Evolutionary conservation across 2,329 filamentous ascomycete species (phyloP).

Genomic region (Emmonsiellopsis sp.): DNA sequence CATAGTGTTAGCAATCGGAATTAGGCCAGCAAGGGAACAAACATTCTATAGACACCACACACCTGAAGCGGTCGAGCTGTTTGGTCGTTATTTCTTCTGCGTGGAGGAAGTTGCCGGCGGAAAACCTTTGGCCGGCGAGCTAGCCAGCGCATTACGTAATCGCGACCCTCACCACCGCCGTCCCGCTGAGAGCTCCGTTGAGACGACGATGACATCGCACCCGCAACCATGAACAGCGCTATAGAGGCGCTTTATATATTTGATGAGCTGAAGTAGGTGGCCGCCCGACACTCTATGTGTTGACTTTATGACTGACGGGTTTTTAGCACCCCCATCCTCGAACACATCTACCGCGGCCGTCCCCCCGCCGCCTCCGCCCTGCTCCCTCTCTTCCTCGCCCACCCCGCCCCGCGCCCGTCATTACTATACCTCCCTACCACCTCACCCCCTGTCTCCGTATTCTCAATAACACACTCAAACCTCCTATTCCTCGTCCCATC

Average conservation of each 20-base stretch:
- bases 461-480: slow-evolving; percentile 78
- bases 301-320: slow-evolving; percentile 12
- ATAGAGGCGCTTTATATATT: slow-evolving; percentile 96
- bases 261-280: slow-evolving; percentile 78
- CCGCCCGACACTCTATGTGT: slow-evolving; percentile 5
- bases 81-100: too few species aligned
- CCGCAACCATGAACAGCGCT: slow-evolving; percentile 62
- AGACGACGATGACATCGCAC: neutral
- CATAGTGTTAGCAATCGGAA: neutral
- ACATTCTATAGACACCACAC: neutral
- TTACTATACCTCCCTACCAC: slow-evolving; percentile 75
- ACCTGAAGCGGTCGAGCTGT: too few species aligned
- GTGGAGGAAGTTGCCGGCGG: too few species aligned
- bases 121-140: neutral
- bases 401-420: slow-evolving; percentile 71
- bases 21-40: neutral
- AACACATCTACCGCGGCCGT: slow-evolving; percentile 77
- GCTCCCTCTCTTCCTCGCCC: slow-evolving; percentile 76
- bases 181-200: neutral
- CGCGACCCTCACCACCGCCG: neutral
- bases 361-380: slow-evolving; percentile 68
- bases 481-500: slow-evolving; percentile 76
- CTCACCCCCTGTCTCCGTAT: slow-evolving; percentile 77
- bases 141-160: neutral
- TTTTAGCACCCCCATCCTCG: slow-evolving; percentile 69